Evolutionary conservation across 2,329 filamentous ascomycete genomes (phyloP), one percentile per base, ranked within the genome.

Genomic region (Claviceps sorghi): DNA sequence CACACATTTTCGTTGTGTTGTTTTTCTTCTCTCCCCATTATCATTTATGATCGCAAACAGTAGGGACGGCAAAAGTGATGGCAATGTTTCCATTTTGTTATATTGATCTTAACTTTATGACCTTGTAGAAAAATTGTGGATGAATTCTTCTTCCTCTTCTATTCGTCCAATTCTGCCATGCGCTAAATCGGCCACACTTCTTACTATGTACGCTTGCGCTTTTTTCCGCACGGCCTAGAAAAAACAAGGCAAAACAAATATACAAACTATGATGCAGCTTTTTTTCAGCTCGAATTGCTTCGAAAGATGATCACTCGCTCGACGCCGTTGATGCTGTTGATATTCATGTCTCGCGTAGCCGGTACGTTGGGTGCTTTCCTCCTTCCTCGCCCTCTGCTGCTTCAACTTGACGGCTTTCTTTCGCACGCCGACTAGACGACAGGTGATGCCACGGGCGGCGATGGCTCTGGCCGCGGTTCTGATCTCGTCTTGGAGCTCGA

Each of bases 391-490:
- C 26, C 5, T 5, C 26, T 26, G 3, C 26, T 26, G 3, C 26
- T 26, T 26, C 26, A 5, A 26, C 26, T 26, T 5, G 26, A 26
- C 26, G 17, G 11, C 11, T 36, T 38, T n/a, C 1, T 26, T 22
- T 32, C 36, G 22, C 36, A 4, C 15, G 9, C 6, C 49, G 48
- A 49, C 44, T 51, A 53, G 11, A 50, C 46, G 46, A 52, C 54
- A 17, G 59, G 54, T 5, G 59, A 55, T 6, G 61, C 60, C 40
- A 64, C 55, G 6, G 61, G 53, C 8, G 57, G 51, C 6, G 57
- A 51, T 2, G 57, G 50, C 43, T 67, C 62, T 17, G 55, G 47
- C 29, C 58, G 51, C 5, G 40, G 30, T 9, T 46, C 49, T 2
- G 51, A 36, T n/a, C 58, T 59, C 21, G 55, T 38, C 50, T 58